Percentiles rank a stretch among this genome's conserved stretches.
Evolutionary conservation across 345 rosid species (phyloP).

Genomic region (Hibiscus trionum): DNA sequence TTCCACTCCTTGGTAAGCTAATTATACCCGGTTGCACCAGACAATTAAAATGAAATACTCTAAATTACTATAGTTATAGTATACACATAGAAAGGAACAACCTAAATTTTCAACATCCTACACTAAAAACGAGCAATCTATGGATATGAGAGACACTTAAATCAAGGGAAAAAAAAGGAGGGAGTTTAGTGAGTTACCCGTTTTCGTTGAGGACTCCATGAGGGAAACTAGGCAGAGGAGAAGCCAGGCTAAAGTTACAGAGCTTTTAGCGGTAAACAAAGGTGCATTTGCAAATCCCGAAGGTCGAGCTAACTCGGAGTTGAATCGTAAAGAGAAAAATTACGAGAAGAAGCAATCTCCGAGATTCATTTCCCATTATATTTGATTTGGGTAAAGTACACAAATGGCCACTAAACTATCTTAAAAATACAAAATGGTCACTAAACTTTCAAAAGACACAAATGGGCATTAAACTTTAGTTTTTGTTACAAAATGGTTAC

Average conservation of each 20-base stretch:
- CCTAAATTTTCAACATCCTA: no score
- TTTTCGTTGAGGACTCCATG: constrained; percentile 95
- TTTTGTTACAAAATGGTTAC: no score
- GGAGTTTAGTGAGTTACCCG: constrained; percentile 40
- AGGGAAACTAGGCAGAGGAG: constrained; percentile 57
- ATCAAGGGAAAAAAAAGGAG: background rate
- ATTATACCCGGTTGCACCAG: no score
- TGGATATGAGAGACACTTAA: constrained; percentile 8
- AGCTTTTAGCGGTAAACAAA: constrained; percentile 38
- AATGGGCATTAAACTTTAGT: no score
- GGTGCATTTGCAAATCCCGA: constrained; percentile 50
- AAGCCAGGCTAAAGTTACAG: constrained; percentile 61
- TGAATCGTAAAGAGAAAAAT: constrained; percentile 11
- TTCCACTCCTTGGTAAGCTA: no score
- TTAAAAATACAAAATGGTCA: no score
- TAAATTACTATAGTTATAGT: no score
- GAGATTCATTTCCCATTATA: constrained; percentile 13
- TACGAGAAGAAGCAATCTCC: constrained; percentile 24
- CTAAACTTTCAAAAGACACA: no score
- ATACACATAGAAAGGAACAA: no score
- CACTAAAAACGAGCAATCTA: background rate
- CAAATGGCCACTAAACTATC: no score
- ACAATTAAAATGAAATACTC: no score
- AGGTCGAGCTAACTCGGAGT: constrained; percentile 27
- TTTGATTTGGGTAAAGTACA: background rate